Conservation (phyloP, 768 basidiomycete genomes). For the Mycena olivaceomarginata region DNA sequence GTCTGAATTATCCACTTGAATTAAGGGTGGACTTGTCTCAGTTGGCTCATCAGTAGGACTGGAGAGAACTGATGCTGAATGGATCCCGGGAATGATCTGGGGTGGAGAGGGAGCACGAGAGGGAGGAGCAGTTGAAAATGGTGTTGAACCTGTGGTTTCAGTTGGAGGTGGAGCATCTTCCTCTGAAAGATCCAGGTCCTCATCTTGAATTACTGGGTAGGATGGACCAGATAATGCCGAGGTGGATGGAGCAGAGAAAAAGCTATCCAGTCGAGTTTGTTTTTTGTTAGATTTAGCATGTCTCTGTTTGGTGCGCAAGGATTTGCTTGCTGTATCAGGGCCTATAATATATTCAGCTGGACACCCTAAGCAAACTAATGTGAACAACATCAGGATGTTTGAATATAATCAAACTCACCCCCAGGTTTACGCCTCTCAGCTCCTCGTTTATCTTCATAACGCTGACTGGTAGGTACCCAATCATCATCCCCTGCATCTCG, state of each 20-base stretch:
- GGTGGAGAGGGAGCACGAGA: no score
- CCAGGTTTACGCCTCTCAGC: conserved; percentile 3
- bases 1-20: no score
- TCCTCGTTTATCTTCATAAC: no score
- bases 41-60: no score
- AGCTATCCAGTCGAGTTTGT: not conserved
- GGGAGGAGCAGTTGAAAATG: no score
- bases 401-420: not conserved
- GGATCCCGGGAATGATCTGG: no score
- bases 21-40: no score
- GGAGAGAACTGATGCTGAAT: no score
- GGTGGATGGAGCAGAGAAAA: not conserved
- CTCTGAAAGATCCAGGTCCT: not conserved
- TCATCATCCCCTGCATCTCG: no score
- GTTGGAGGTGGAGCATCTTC: no score
- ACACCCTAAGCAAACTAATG: not conserved
- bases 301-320: not conserved
- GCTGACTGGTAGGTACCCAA: no score
- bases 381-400: not conserved
- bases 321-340: conserved; percentile 11
- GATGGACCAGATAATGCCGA: not conserved
- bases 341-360: conserved; percentile 10
- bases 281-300: not conserved
- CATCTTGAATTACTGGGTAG: not conserved
- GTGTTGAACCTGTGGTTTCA: no score